Conservation (phyloP, 1,139 yeast species). For the Torulaspora pretoriensis region DNA sequence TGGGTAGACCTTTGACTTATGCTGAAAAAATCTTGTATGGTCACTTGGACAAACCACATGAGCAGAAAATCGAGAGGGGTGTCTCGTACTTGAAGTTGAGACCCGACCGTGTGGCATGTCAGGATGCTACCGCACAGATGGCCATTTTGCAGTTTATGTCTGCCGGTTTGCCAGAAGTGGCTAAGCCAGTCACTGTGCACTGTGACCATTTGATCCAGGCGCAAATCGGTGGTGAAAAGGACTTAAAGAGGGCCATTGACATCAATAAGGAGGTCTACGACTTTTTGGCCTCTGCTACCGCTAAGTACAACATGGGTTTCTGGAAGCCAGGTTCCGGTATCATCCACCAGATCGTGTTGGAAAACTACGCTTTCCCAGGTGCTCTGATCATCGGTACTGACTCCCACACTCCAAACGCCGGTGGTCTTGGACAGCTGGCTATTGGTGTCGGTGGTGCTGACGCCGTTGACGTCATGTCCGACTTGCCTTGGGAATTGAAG, state of each 20-base stretch:
- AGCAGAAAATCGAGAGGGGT: slow-evolving; percentile 94
- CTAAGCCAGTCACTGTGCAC: slow-evolving; percentile 96
- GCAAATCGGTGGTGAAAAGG: slow-evolving; percentile 88
- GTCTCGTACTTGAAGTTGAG: slow-evolving; percentile 92
- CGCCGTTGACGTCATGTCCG: slow-evolving; percentile 97
- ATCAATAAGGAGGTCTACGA: slow-evolving; percentile 96
- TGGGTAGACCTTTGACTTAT: slow-evolving; percentile 90
- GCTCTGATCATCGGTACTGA: slow-evolving; percentile 96
- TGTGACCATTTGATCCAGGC: slow-evolving; percentile 99
- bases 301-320: slow-evolving; percentile 97
- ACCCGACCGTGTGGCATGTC: slow-evolving; percentile 99
- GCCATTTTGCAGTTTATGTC: slow-evolving; percentile 98
- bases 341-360: slow-evolving; percentile 95
- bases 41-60: slow-evolving; percentile 93
- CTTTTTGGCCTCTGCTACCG: slow-evolving; percentile 89
- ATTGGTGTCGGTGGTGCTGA: slow-evolving; percentile 99
- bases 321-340: slow-evolving; percentile 99
- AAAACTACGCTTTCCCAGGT: slow-evolving; percentile 98
- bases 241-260: slow-evolving; percentile 88
- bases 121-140: slow-evolving; percentile 99
- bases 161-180: slow-evolving; percentile 90
- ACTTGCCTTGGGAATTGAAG: slow-evolving; percentile 95
- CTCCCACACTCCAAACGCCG: slow-evolving; percentile 98
- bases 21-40: slow-evolving; percentile 97
- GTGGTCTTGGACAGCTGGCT: slow-evolving; percentile 98